Conservation (phyloP, 139 green algal species). For the Tetraselmis chui region DNA sequence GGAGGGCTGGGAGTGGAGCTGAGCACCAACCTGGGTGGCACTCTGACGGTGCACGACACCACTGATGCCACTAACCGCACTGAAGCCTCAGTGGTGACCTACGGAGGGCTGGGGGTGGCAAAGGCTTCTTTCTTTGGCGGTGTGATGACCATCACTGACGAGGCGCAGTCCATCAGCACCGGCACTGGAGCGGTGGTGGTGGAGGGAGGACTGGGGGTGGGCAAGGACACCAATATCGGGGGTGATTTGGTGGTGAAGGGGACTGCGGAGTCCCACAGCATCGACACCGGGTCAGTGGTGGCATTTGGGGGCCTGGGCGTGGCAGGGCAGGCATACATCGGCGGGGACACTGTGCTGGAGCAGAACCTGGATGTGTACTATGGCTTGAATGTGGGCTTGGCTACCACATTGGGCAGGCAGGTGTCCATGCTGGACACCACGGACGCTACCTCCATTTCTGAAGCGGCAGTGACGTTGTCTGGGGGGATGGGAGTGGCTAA, state of each 20-base stretch:
- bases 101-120: neutral
- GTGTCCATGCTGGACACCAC: neutral
- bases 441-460: neutral
- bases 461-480: neutral
- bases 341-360: neutral
- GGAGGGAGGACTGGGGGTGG: neutral
- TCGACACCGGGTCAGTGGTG: neutral
- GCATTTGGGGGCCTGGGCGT: neutral
- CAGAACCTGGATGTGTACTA: neutral
- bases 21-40: neutral
- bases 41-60: neutral
- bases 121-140: neutral
- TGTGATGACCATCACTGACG: neutral
- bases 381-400: neutral
- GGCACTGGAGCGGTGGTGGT: neutral
- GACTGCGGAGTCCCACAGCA: neutral
- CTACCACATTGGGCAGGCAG: neutral
- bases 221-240: neutral
- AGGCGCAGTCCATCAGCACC: neutral
- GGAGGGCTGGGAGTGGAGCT: neutral
- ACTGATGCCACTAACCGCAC: neutral
- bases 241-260: neutral
- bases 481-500: neutral
- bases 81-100: neutral
- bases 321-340: neutral